Base-by-base conservation (phyloP, 371 early-diverging fungal genomes). In the Mucor mucedo region DNA sequence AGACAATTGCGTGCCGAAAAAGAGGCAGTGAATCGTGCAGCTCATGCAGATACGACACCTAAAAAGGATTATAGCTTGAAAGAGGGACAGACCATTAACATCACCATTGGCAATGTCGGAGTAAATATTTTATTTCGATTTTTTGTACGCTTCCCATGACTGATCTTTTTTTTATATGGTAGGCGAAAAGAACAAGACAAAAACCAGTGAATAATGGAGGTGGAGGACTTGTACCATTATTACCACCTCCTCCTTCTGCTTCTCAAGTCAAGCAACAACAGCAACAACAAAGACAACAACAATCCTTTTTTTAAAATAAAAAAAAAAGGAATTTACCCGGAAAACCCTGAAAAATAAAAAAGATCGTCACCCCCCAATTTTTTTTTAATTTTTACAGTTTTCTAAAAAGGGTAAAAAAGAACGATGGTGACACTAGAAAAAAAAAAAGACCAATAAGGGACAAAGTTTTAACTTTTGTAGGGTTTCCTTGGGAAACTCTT, bases 41-140 rank as follows among this genome's bases (percentile, higher is more conserved):
- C 70, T n/a, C 72, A 82, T n/a, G 50, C 73, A 32, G 69, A 71
- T 52, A 62, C 68, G 27, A 79, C 79, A 38, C 93, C 93, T 16
- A 81, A 85, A 60, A 75, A 89, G 40, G 95, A 96, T 73, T 94
- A 90, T 70, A 89, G 90, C 60, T 74, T 92, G 52, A 94, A 92
- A 69, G 94, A 91, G 55, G 96, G 95, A 2, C 89, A 94, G 71
- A 93, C 90, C 3, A 91, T 96, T 56, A 88, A 79, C 52, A 88
- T 94, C 64, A 89, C 82, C 16, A 84, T 96, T 63, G 91, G 89
- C 38, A 76, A 76, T n/a, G 84, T 88, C 21, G 82, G 81, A 8
- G 79, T 77, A 78, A 68, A 60, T 21, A n/a, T n/a, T n/a, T n/a
- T n/a, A n/a, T n/a, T n/a, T n/a, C n/a, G n/a, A n/a, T n/a, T n/a